These are phyloP conservation scores for Acidiella bohemica DNA, from an alignment of 495 filamentous ascomycete genomes.

Conservation along the genomic window DNA sequence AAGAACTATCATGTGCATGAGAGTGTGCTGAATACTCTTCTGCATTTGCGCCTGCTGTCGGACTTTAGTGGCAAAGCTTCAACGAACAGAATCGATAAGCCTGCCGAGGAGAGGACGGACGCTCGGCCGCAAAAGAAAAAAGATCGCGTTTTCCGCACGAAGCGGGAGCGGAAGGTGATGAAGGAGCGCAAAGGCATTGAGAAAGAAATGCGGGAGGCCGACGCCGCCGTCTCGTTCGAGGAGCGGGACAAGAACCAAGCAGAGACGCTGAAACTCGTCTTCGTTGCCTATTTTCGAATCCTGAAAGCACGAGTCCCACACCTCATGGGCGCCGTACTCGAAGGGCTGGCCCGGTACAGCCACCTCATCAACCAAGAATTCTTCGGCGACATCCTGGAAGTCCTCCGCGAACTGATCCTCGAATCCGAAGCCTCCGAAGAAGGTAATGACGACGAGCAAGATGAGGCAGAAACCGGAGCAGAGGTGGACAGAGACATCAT, in stretches of 20 bases:
- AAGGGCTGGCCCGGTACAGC: conserved; percentile 82
- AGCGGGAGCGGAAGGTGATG: conserved; percentile 56
- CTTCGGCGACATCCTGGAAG: conserved; percentile 91
- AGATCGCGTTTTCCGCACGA: conserved; percentile 64
- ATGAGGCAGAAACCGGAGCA: conserved; percentile 33
- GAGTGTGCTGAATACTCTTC: conserved; percentile 75
- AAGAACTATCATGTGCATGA: conserved; percentile 70
- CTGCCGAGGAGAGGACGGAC: too few species aligned
- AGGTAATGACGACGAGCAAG: conserved; percentile 31
- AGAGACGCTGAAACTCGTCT: conserved; percentile 90
- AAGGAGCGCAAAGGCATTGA: conserved; percentile 76
- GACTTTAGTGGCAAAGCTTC: conserved; percentile 80
- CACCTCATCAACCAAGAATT: conserved; percentile 97
- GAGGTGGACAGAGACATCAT: conserved; percentile 48
- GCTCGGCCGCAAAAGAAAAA: conserved; percentile 53
- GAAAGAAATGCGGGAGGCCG: conserved; percentile 87
- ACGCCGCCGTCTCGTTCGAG: conserved; percentile 79
- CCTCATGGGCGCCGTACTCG: conserved; percentile 86
- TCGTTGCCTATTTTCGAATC: conserved; percentile 86
- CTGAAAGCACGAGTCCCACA: conserved; percentile 63
- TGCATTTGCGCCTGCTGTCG: conserved; percentile 73
- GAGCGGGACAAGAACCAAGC: conserved; percentile 84
- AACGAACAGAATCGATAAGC: conserved; percentile 51
- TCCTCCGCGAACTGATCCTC: conserved; percentile 76
- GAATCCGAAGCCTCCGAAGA: conserved; percentile 41